Evolutionary conservation across 2,329 filamentous ascomycete species (phyloP), one percentile per base, ranked within the genome.

Genomic region (Talaromyces sp.): DNA sequence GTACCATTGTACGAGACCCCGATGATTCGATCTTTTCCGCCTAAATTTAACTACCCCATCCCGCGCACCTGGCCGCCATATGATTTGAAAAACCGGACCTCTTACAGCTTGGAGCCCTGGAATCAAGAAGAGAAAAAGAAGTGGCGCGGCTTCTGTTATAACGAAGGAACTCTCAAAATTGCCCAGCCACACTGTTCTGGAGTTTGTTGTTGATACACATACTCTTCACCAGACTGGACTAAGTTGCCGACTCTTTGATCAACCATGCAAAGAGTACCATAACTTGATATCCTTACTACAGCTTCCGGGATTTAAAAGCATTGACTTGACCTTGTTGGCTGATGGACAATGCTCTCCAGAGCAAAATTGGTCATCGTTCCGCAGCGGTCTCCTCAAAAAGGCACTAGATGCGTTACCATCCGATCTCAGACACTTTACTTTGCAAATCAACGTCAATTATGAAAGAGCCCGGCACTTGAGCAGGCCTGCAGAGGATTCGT

Each of bases 1-100:
- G 59, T 64, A 0, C 80, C 80, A 0, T 64, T 74, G 0, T 82
- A 82, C 60, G 66, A 77, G 24, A 82, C 80, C 0, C 80, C 80
- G 1, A 78, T 78, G 69, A 78, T 80, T 35, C 77, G 79, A 6
- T 72, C 74, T 2, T 75, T 82, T 13, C 78, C 78, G 0, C 56
- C 65, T 2, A 76, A 76, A 3, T 79, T 82, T 43, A 76, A 76
- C 27, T 80, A 82, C 63, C 75, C 76, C 1, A 68, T 78, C 10
- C 74, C 77, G 1, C 72, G 71, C 16, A 72, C 74, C 13, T 77
- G 76, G 77, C 72, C 70, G 9, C 19, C 22, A 19, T 48, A 50
- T 47, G 54, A 64, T 41, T 16, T 31, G 35, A 41, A 35, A 47
- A 11, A 14, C 37, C n/a, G 31, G 4, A 7, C 14, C 6, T 31